phyloP scores from a whole-genome alignment of 169 alveolate genomes.

The Cyclospora cayetanensis region DNA sequence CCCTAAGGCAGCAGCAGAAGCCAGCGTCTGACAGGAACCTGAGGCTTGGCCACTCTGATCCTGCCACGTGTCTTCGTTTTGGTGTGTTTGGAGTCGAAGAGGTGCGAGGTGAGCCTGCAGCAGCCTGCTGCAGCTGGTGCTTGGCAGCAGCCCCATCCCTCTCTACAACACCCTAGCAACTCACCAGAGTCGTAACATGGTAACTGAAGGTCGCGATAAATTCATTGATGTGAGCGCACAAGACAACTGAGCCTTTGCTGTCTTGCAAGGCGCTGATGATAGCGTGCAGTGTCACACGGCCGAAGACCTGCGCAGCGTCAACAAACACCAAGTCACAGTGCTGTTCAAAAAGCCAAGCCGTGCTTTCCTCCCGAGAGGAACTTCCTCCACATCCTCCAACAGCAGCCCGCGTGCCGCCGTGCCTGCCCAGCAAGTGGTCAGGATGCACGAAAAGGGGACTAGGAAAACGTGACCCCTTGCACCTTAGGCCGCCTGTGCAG shows the following conservation, averaged over 20 bases:
- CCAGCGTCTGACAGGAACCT: background rate
- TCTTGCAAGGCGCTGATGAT: slow-evolving; percentile 30
- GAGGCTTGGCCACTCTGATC: background rate
- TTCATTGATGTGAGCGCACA: slow-evolving; percentile 49
- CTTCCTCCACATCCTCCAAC: background rate
- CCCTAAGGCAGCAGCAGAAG: background rate
- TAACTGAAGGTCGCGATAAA: slow-evolving; percentile 52
- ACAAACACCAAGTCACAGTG: no score
- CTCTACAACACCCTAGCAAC: no score
- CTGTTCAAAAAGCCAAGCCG: no score
- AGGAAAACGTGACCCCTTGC: background rate
- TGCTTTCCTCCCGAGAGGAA: no score
- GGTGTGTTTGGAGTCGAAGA: background rate
- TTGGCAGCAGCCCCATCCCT: no score
- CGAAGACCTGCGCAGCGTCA: slow-evolving; percentile 38
- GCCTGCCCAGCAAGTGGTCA: background rate
- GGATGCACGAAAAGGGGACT: background rate
- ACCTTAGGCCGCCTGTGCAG: background rate
- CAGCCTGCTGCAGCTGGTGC: no score
- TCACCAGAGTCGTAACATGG: slow-evolving; percentile 45
- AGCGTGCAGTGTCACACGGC: slow-evolving; percentile 31
- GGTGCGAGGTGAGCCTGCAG: background rate
- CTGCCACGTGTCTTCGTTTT: background rate
- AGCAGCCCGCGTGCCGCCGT: background rate
- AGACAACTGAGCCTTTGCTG: slow-evolving; percentile 28